A percentile compares a stretch with the other conserved stretches of the same genome.
These are phyloP conservation scores for Coriolopsis trogii DNA, from an alignment of 1,284 basidiomycete species.

Conservation along the genomic window DNA sequence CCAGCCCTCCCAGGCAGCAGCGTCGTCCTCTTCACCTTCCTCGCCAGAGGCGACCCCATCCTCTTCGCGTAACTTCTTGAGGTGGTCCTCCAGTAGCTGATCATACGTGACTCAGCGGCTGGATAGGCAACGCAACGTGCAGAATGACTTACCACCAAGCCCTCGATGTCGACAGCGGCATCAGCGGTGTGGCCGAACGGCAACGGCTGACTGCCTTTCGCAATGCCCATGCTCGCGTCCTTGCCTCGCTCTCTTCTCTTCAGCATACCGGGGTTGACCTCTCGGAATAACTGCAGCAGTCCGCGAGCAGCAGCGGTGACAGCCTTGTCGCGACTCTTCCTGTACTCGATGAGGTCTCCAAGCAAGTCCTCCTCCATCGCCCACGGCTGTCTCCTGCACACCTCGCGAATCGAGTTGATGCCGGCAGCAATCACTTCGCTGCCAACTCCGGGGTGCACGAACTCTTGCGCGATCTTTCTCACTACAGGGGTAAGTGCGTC, in stretches of 20 bases:
- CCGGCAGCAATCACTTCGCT: constrained; percentile 96
- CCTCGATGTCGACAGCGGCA: constrained; percentile 88
- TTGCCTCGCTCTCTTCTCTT: constrained; percentile 91
- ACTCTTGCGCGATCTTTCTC: constrained; percentile 92
- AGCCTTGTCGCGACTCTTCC: constrained; percentile 94
- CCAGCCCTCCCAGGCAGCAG: constrained; percentile 89
- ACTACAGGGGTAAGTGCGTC: constrained; percentile 91
- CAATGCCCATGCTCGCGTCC: constrained; percentile 78
- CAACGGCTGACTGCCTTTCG: constrained; percentile 62
- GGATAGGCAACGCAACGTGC: not conserved
- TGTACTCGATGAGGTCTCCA: constrained; percentile 92
- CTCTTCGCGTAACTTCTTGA: constrained; percentile 70
- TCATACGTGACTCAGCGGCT: too few relatives aligned
- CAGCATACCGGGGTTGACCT: constrained; percentile 94
- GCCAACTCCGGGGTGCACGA: constrained; percentile 97
- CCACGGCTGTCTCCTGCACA: constrained; percentile 94
- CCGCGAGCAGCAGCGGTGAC: constrained; percentile 90
- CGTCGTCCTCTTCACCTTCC: constrained; percentile 67
- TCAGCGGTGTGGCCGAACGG: constrained; percentile 82
- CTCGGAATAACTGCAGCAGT: constrained; percentile 90
- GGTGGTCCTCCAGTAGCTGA: constrained; percentile 86
- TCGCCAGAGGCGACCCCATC: constrained; percentile 56
- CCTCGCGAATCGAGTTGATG: constrained; percentile 92
- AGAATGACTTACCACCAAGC: constrained; percentile 65
- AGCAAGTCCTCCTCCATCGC: constrained; percentile 95